phyloP scores from a whole-genome alignment of 176 grass and related monocot genomes.

The Elaeis guineensis region DNA sequence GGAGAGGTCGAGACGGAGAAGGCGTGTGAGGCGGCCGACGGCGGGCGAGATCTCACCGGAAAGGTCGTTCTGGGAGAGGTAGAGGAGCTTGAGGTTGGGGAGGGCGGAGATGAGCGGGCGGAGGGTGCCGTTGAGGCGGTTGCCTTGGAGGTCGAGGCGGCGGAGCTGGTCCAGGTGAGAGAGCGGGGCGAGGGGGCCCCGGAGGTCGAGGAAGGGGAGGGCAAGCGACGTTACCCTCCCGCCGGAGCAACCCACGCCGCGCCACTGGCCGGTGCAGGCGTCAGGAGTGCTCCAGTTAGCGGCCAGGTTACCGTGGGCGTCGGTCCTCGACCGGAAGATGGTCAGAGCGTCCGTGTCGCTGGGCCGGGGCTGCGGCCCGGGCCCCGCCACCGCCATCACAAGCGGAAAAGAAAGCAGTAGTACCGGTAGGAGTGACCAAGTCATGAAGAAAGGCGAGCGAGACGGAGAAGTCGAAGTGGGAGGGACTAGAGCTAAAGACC shows the following conservation, averaged over 20 bases:
- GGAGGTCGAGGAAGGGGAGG: constrained; percentile 54
- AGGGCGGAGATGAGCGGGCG: constrained; percentile 39
- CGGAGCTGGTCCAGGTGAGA: constrained; percentile 58
- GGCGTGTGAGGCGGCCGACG: constrained; percentile 18
- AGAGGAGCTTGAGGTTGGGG: constrained; percentile 56
- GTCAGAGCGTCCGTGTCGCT: constrained; percentile 64
- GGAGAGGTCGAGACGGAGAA: constrained; percentile 48
- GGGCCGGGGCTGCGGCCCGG: background rate
- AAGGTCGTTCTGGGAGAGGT: constrained; percentile 62
- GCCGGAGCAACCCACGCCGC: constrained; percentile 38
- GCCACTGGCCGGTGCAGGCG: constrained; percentile 53
- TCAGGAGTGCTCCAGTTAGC: constrained; percentile 58
- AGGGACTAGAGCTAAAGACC: no score
- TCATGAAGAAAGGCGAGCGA: no score
- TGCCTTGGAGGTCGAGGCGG: constrained; percentile 56
- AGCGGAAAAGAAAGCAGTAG: background rate
- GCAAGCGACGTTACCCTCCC: constrained; percentile 49
- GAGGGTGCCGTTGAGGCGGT: constrained; percentile 73
- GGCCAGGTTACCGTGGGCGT: constrained; percentile 56
- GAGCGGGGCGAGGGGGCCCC: constrained; percentile 50
- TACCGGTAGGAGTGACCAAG: no score
- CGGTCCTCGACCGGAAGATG: constrained; percentile 48
- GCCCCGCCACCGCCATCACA: background rate
- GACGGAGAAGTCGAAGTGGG: no score
- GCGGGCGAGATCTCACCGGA: constrained; percentile 30